These are phyloP conservation scores for Pugionium cornutum DNA, from an alignment of 345 rosid genomes.

Conservation along the genomic window DNA sequence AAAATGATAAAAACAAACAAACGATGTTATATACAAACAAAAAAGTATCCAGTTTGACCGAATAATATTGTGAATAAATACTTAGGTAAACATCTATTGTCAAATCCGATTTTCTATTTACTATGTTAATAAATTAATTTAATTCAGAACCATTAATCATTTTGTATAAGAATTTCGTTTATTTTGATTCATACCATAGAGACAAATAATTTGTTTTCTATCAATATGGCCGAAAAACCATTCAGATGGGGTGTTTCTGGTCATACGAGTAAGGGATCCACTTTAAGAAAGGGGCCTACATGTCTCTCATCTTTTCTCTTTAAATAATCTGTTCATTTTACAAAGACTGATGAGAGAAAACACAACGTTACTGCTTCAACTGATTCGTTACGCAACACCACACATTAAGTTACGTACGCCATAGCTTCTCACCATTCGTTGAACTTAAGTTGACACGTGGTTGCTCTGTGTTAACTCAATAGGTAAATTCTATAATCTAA, in stretches of 20 bases:
- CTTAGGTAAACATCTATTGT: no score
- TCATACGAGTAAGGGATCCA: conserved; percentile 29
- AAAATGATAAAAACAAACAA: conserved; percentile 17
- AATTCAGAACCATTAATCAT: no score
- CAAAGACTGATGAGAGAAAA: conserved; percentile 26
- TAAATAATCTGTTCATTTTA: conserved; percentile 23
- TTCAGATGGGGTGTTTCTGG: conserved; percentile 41
- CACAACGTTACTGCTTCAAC: conserved; percentile 24
- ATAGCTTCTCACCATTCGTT: no score
- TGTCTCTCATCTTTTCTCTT: conserved; percentile 25
- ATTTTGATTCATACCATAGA: conserved; percentile 20
- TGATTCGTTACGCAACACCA: conserved; percentile 31
- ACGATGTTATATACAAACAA: conserved; percentile 2
- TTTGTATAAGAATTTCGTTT: not conserved
- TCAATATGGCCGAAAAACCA: conserved; percentile 35
- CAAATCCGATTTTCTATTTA: no score
- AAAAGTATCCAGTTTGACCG: conserved; percentile 4
- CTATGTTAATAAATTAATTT: no score
- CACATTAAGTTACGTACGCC: conserved; percentile 25
- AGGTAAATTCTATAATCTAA: no score
- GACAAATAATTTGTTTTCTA: conserved; percentile 31
- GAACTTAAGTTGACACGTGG: no score
- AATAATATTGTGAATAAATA: not conserved
- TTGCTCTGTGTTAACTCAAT: no score
- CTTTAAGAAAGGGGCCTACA: conserved; percentile 25